phyloP scores from a whole-genome alignment of 2,329 filamentous ascomycete species.

The Scytalidium sp. region DNA sequence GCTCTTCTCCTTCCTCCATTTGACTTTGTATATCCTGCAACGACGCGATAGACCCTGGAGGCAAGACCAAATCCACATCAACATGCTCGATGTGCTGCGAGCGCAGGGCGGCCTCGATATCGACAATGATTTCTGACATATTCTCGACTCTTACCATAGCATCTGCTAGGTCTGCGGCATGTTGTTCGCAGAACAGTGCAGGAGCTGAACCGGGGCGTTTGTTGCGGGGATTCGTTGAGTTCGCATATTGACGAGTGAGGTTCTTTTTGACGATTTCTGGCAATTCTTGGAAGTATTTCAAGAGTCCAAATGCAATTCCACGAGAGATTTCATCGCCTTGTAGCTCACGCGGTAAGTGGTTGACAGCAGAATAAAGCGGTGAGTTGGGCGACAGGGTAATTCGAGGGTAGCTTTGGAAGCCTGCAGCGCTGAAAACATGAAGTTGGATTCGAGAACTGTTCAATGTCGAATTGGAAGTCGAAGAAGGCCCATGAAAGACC shows the following conservation, averaged over 20 bases:
- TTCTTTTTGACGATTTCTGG: slow-evolving; percentile 71
- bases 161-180: slow-evolving; percentile 86
- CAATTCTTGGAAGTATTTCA: slow-evolving; percentile 91
- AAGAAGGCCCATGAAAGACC: slow-evolving; percentile 89
- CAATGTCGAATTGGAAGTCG: slow-evolving; percentile 79
- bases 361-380: slow-evolving; percentile 85
- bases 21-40: slow-evolving; percentile 56
- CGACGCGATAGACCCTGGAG: slow-evolving; percentile 68
- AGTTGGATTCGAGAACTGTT: slow-evolving; percentile 94
- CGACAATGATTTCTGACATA: slow-evolving; percentile 66
- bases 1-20: slow-evolving; percentile 60
- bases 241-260: slow-evolving; percentile 51
- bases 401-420: slow-evolving; percentile 84
- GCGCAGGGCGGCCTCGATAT: slow-evolving; percentile 72
- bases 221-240: slow-evolving; percentile 30
- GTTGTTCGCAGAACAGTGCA: slow-evolving; percentile 79
- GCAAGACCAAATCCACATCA: slow-evolving; percentile 84
- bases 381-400: slow-evolving; percentile 93
- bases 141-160: slow-evolving; percentile 82
- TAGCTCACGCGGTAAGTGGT: slow-evolving; percentile 85
- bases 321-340: slow-evolving; percentile 94
- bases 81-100: slow-evolving; percentile 81
- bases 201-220: slow-evolving; percentile 59
- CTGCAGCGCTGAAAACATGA: slow-evolving; percentile 86
- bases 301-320: slow-evolving; percentile 85